phyloP scores from a whole-genome alignment of 352 stramenopile genomes.

The Pythium scleroteichum region DNA sequence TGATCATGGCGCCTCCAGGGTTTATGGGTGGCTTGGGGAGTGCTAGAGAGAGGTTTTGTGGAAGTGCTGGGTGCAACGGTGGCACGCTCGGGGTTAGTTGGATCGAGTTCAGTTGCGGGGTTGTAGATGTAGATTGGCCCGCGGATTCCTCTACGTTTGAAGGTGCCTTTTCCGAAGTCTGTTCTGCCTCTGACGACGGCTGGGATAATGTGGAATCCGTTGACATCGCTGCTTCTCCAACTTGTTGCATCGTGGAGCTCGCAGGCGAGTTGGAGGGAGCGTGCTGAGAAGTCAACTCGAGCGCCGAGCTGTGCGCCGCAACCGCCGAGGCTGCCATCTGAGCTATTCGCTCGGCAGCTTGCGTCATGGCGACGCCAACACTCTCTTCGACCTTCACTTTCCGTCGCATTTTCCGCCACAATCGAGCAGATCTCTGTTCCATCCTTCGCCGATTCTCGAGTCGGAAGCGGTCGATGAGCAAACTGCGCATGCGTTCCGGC shows the following conservation, averaged over 20 bases:
- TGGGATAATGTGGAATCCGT: background rate
- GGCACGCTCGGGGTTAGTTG: background rate
- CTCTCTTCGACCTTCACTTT: constrained; percentile 64
- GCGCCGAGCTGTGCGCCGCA: background rate
- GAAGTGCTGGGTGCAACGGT: background rate
- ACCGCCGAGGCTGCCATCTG: constrained; percentile 27
- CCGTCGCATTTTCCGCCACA: constrained; percentile 59
- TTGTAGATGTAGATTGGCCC: background rate
- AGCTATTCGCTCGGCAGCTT: constrained; percentile 38
- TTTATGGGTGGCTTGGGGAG: constrained; percentile 5
- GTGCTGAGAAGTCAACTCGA: background rate
- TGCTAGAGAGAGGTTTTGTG: constrained; percentile 4
- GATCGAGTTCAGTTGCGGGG: background rate
- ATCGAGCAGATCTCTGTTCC: constrained; percentile 58
- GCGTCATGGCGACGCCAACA: constrained; percentile 50
- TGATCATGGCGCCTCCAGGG: constrained; percentile 6
- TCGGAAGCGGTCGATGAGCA: constrained; percentile 52
- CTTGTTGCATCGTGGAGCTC: background rate
- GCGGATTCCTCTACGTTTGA: no score
- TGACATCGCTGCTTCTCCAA: background rate
- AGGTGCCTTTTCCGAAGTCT: no score
- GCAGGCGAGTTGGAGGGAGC: background rate
- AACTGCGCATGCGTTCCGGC: constrained; percentile 20
- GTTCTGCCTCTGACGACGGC: no score
- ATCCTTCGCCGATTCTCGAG: constrained; percentile 50